Evolutionary conservation across 176 grass and related monocot species (phyloP), one percentile per base, ranked within the genome.

Genomic region (Musa troglodytarum): DNA sequence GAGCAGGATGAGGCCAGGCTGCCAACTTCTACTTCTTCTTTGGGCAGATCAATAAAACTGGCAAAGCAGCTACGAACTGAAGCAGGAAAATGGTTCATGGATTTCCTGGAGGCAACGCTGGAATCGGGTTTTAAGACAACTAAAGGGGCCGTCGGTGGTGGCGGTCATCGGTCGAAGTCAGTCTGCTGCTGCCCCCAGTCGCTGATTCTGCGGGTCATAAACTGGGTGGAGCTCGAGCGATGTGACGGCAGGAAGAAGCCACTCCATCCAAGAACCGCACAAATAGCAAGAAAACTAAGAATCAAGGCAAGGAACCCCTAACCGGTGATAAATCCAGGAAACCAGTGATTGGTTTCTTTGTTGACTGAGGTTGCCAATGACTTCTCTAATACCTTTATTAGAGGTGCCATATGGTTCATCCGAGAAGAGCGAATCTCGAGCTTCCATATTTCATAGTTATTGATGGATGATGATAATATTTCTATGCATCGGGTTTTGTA

Each of bases 191-290:
- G 95, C 76, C 86, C 88, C 24, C 95, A 99, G 79, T 91, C 90
- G 4, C 73, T 92, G 69, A 82, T 99, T 78, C 77, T 92, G 11
- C 43, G 83, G 50, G 86, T 94, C 52, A 85, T 99, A 83, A 99
- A 99, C 80, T 99, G 95, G 90, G 72, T 99, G 50, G 90, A 94
- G 76, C 82, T 99, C 84, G 95, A 99, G 71, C 89, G 92, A 74
- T 88, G 84, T 23, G 73, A 71, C 22, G 65, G 56, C 58, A 74
- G 74, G 20, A 83, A 78, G 81, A 91, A 52, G 74, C 25, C 72
- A 16, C 72, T 65, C n/a, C 88, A 89, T 68, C 90, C 88, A 1
- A 91, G 87, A 81, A 88, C 83, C 0, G 81, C 78, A 5, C 84
- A 86, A 76, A 86, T 99, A 50, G 86, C 86, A 2, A 82, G 95